Evolutionary conservation across 805 yeast species (phyloP), one percentile per base, ranked within the genome.

Genomic region (Starmerella bombi): DNA sequence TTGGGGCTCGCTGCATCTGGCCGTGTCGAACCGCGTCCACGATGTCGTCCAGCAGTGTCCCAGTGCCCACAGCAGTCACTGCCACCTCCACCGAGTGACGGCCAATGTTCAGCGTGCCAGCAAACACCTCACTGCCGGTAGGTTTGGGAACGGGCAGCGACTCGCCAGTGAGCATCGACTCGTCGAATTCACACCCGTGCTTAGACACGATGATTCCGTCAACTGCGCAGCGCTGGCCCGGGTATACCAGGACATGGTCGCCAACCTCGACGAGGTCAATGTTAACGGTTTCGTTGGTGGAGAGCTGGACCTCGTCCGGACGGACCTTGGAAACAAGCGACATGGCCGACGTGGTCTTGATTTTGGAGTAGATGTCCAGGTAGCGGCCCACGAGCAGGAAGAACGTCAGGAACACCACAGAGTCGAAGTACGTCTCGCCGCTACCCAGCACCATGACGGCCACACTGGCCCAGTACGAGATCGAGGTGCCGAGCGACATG

Each of bases 141-240:
- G 44, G 40, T 49, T 73, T 80, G 16, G 60, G 60, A 12, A 77
- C 75, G 2, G 85, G 81, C 14, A 63, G 57, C 0, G 63, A 50
- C 63, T 88, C 98, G 50, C 98, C 98, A 2, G 96, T 88, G 21
- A 88, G 66, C 3, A 94, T 77, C 22, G 85, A 72, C 63, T 88
- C 97, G 57, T 88, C 94, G 58, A 84, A 77, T 48, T 82, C 88
- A 43, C 88, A 71, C 15, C 63, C 64, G 5, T 64, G 57, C 14
- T 28, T 15, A 8, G 81, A 63, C 5, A 36, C 21, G 43, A 88
- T 58, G 3, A 83, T 65, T 20, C 80, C 72, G 59, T 88, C 98
- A 0, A 88, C 86, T 1, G 95, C 93, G 16, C 61, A 59, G 6
- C 62, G 53, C 51, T 54, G 55, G n/a, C 67, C 68, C 1, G 64